Conservation (phyloP, 768 basidiomycete genomes). For the Amanita phalloides region DNA sequence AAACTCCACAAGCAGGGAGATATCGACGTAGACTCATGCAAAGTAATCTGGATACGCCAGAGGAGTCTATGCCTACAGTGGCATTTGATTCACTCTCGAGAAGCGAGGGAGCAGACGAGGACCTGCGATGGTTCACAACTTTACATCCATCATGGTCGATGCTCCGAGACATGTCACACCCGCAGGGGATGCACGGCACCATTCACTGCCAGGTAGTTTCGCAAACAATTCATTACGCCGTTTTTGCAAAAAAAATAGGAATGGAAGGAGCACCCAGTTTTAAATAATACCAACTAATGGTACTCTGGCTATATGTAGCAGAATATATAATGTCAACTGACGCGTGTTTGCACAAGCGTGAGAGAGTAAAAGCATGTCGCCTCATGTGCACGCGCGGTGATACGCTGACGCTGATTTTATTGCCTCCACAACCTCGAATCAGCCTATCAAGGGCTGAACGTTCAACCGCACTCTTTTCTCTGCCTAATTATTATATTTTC, state of each 20-base stretch:
- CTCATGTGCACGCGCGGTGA: background rate
- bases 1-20: background rate
- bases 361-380: background rate
- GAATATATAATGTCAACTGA: background rate
- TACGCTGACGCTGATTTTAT: background rate
- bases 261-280: background rate
- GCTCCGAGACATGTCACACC: background rate
- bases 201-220: background rate
- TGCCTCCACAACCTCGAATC: background rate
- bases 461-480: constrained; percentile 1
- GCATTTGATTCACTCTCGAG: background rate
- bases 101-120: background rate
- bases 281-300: background rate
- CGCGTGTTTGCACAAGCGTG: background rate
- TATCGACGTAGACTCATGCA: background rate
- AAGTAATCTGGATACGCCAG: background rate
- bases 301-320: background rate
- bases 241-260: background rate
- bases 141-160: background rate
- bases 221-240: background rate
- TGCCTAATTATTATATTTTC: background rate
- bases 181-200: constrained; percentile 1
- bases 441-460: background rate
- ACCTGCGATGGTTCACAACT: background rate
- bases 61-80: background rate